Evolutionary conservation across 2,329 filamentous ascomycete species (phyloP), one percentile per base, ranked within the genome.

Genomic region (Trichoderma sp.): DNA sequence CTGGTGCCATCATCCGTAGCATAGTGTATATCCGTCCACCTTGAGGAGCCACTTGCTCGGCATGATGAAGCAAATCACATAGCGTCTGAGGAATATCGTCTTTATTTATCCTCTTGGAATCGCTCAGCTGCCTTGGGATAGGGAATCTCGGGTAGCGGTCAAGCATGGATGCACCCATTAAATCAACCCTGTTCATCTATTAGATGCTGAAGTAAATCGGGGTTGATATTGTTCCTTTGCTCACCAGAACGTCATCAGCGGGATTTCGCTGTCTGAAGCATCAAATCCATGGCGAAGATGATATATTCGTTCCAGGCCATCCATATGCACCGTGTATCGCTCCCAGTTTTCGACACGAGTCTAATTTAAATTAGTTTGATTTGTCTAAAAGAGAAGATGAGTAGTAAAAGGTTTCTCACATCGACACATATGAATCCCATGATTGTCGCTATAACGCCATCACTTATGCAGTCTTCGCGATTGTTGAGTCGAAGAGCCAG

Each of bases 341-440:
- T 46, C n/a, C 61, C 61, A 65, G 0, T 56, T 65, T 13, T 28
- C 51, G 28, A 65, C 61, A 5, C 61, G 61, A 37, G 61, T 65
- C 61, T 65, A 24, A 21, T 21, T 16, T 11, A 7, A 4, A 24
- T 28, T 21, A 56, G 24, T 18, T 1, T 5, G 11, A 8, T 18
- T 10, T 2, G 21, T 30, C 14, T 3, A 11, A 1, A n/a, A 2
- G 11, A 1, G 3, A 32, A 18, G n/a, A 10, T 13, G 10, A 1
- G 5, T 16, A 3, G n/a, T 1, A 7, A 2, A 8, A 10, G 1
- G 16, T 7, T 18, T 30, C 51, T 65, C 56, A 65, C 61, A 56
- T 65, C 61, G 11, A 65, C 52, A 13, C 61, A 65, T 46, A 65
- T 65, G 3, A 65, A 65, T 24, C 61, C 61, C 61, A 65, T 65